phyloP scores from a whole-genome alignment of 352 stramenopile species.

The Globisporangium sylvaticum region DNA sequence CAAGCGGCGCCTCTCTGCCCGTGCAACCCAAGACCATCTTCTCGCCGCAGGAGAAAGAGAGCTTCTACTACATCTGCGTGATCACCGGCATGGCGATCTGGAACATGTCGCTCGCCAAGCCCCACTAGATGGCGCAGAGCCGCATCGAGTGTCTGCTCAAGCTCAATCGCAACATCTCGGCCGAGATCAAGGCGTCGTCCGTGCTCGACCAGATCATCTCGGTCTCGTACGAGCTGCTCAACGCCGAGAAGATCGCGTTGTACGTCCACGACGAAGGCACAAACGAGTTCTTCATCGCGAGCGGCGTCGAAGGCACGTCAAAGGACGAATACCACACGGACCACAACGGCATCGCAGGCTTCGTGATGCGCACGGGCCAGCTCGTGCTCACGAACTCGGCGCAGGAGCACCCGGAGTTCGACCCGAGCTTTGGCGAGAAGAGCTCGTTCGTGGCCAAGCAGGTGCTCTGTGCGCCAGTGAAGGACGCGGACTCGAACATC shows the following conservation, averaged over 20 bases:
- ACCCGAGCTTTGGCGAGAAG: constrained; percentile 24
- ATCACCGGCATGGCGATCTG: constrained; percentile 37
- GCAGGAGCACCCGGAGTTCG: constrained; percentile 28
- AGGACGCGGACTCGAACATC: constrained; percentile 31
- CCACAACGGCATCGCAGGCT: constrained; percentile 27
- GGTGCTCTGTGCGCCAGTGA: constrained; percentile 31
- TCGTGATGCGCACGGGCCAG: constrained; percentile 31
- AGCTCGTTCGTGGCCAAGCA: constrained; percentile 23
- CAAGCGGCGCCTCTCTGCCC: neutral
- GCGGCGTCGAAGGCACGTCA: constrained; percentile 8
- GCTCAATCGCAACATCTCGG: constrained; percentile 37
- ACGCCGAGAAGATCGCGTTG: constrained; percentile 28
- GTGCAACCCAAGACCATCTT: constrained; percentile 23
- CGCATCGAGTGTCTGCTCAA: constrained; percentile 36
- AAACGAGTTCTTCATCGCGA: constrained; percentile 24
- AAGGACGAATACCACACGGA: constrained; percentile 35
- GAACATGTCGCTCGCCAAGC: constrained; percentile 31
- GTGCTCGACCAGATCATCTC: constrained; percentile 38
- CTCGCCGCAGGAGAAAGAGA: constrained; percentile 30
- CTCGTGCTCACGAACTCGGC: constrained; percentile 29
- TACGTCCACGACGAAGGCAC: constrained; percentile 36
- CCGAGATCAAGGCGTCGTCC: constrained; percentile 26
- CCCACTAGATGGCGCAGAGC: constrained; percentile 27
- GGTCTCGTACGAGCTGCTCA: constrained; percentile 37
- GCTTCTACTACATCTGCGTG: constrained; percentile 36